A percentile compares a stretch with the other conserved stretches of the same genome.
Evolutionary conservation across 371 early-diverging fungal genomes (phyloP).

Genomic region (Mucor mucedo): DNA sequence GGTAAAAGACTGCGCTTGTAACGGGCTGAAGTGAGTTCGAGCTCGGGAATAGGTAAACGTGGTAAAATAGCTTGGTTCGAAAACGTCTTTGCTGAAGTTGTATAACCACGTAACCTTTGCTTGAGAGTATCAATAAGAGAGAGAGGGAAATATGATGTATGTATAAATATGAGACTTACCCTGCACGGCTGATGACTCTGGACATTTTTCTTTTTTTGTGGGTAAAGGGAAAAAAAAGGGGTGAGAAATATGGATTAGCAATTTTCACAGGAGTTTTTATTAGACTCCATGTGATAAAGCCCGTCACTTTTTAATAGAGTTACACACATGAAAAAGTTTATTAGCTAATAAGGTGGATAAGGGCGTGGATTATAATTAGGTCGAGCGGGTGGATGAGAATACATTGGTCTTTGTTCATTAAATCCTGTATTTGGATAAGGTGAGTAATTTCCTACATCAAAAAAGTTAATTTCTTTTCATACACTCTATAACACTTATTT

Average conservation of each 20-base stretch:
- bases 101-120: neutral
- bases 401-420: slow-evolving; percentile 1
- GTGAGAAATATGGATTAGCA: neutral
- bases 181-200: neutral
- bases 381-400: slow-evolving; percentile 5
- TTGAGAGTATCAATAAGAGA: too few relatives aligned
- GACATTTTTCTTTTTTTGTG: neutral
- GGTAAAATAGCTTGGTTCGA: slow-evolving; percentile 76
- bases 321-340: neutral
- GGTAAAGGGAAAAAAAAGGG: neutral
- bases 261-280: neutral
- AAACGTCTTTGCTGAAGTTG: slow-evolving; percentile 57
- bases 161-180: neutral
- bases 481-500: neutral
- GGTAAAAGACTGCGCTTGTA: slow-evolving; percentile 77
- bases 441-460: neutral
- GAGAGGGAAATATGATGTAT: too few relatives aligned
- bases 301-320: neutral
- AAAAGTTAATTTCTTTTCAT: slow-evolving; percentile 1
- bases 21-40: slow-evolving; percentile 72
- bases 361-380: slow-evolving; percentile 6
- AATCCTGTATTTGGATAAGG: slow-evolving; percentile 11
- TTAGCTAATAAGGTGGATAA: slow-evolving; percentile 10
- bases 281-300: neutral
- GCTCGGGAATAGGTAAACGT: slow-evolving; percentile 82